Conservation (phyloP, 192 early-diverging fungal genomes). For the Dimargaris verticillata region DNA sequence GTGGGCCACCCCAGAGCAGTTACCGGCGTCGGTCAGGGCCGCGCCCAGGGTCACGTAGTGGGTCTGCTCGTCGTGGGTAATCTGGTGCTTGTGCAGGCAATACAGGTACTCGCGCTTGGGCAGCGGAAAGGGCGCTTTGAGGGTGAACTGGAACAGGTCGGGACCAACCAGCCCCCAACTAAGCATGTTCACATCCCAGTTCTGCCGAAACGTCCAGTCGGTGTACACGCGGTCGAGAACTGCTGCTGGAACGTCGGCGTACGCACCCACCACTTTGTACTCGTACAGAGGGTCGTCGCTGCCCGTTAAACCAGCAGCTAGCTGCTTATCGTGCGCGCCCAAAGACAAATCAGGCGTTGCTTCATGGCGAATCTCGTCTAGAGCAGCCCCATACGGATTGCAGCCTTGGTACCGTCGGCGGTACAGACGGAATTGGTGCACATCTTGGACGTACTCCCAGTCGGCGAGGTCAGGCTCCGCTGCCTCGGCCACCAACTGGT, state of each 20-base stretch:
- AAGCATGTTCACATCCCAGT: slow-evolving; percentile 37
- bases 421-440: slow-evolving; percentile 11
- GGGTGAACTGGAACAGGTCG: slow-evolving; percentile 23
- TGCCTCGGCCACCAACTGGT: background rate
- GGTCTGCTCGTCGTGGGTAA: slow-evolving; percentile 1
- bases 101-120: slow-evolving; percentile 32
- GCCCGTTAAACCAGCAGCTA: background rate
- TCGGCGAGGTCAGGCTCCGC: slow-evolving; percentile 2
- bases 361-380: background rate
- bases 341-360: background rate
- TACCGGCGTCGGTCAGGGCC: slow-evolving; percentile 11
- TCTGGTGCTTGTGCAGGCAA: slow-evolving; percentile 14
- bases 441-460: slow-evolving; percentile 2
- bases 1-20: background rate
- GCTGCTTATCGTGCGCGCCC: background rate
- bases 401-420: background rate
- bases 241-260: slow-evolving; percentile 20
- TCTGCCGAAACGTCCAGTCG: slow-evolving; percentile 32
- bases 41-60: slow-evolving; percentile 17
- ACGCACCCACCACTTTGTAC: slow-evolving; percentile 30
- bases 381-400: slow-evolving; percentile 7
- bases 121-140: slow-evolving; percentile 36
- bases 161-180: slow-evolving; percentile 20
- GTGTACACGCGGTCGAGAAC: slow-evolving; percentile 31
- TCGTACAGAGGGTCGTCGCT: slow-evolving; percentile 17